These are phyloP conservation scores for Cutaneotrichosporon sp. DNA, from an alignment of 1,284 basidiomycete species.

Conservation along the genomic window DNA sequence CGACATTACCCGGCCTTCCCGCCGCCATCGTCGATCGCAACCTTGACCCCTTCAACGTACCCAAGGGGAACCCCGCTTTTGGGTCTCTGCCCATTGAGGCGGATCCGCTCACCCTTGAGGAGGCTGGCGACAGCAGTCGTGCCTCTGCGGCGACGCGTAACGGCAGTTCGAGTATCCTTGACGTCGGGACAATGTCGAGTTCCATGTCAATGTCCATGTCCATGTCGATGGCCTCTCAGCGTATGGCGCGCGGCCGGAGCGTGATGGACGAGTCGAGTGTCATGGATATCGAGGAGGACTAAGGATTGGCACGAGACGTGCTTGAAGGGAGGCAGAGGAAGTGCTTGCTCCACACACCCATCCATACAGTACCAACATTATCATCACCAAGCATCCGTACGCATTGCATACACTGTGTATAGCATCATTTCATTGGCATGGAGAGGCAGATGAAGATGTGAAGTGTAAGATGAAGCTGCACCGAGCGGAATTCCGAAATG, in stretches of 20 bases:
- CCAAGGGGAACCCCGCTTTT: conserved; percentile 39
- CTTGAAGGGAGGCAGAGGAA: no score
- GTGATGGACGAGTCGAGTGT: conserved; percentile 29
- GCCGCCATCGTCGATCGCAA: conserved; percentile 28
- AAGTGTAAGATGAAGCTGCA: not conserved
- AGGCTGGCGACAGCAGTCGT: conserved; percentile 25
- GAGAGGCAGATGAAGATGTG: no score
- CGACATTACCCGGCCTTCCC: conserved; percentile 37
- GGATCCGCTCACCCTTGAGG: conserved; percentile 27
- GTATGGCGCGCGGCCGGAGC: not conserved
- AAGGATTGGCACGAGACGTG: no score
- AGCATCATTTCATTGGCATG: no score
- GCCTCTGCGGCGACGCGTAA: not conserved
- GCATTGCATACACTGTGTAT: no score
- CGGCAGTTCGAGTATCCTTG: not conserved
- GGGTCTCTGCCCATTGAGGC: conserved; percentile 35
- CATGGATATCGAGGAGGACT: conserved; percentile 43
- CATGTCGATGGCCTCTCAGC: conserved; percentile 1
- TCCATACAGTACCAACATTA: no score
- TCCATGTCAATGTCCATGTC: conserved; percentile 5
- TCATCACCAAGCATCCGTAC: no score
- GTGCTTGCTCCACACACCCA: no score
- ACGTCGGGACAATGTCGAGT: not conserved
- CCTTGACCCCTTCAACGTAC: conserved; percentile 43
- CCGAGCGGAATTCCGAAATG: not conserved